phyloP scores from a whole-genome alignment of 2,329 filamentous ascomycete genomes.

The Colletotrichum simmondsii region DNA sequence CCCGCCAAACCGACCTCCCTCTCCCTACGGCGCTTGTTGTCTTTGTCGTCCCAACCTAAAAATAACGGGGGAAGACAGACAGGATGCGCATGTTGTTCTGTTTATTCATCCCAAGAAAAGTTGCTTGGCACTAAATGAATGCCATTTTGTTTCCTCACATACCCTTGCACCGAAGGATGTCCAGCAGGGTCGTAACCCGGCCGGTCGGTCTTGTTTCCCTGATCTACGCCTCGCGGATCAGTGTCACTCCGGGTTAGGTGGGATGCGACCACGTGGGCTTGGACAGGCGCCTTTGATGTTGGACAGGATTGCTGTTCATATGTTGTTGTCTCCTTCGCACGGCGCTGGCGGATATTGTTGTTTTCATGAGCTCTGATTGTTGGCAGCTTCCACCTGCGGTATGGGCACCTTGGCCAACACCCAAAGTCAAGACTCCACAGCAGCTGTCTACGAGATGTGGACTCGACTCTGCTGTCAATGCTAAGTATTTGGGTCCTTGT shows the following conservation, averaged over 20 bases:
- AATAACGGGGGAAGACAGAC: constrained; percentile 23
- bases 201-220: background rate
- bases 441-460: background rate
- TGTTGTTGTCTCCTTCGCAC: background rate
- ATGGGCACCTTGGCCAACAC: background rate
- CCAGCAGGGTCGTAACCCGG: constrained; percentile 1
- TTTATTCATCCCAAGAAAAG: constrained; percentile 14
- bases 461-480: background rate
- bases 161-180: background rate
- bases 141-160: background rate
- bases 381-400: background rate
- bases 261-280: background rate
- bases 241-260: constrained; percentile 13
- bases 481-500: background rate
- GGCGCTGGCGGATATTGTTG: background rate
- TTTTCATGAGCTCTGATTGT: background rate
- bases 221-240: constrained; percentile 30
- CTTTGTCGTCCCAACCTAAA: constrained; percentile 12
- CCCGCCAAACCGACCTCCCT: background rate
- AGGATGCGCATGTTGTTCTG: background rate
- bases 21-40: constrained; percentile 22
- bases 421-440: background rate
- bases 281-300: background rate
- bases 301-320: background rate
- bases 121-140: background rate